A percentile compares a stretch with the other conserved stretches of the same genome.
phyloP scores from a whole-genome alignment of 441 rosid species.

The Melastoma candidum region DNA sequence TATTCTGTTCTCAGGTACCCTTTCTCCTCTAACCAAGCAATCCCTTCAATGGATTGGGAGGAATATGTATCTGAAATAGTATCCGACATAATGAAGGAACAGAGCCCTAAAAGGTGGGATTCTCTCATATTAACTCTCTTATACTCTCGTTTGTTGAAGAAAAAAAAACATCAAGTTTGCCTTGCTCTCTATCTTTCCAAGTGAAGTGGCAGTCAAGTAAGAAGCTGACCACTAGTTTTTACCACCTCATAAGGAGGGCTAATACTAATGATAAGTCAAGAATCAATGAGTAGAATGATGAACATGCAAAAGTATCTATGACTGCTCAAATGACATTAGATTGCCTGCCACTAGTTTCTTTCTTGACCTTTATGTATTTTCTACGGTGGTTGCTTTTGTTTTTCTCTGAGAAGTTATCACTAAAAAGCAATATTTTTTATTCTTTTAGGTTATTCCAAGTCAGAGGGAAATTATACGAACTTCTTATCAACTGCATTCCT shows the following conservation, averaged over 20 bases:
- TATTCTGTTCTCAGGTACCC: slow-evolving; percentile 54
- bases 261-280: too few relatives aligned
- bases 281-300: too few relatives aligned
- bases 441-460: slow-evolving; percentile 70
- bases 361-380: too few relatives aligned
- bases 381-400: background rate
- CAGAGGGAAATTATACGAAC: slow-evolving; percentile 79
- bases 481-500: slow-evolving; percentile 84
- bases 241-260: too few relatives aligned
- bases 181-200: too few relatives aligned
- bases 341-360: too few relatives aligned
- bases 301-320: too few relatives aligned
- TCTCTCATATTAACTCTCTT: background rate
- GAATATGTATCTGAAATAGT: slow-evolving; percentile 83
- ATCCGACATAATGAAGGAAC: slow-evolving; percentile 84
- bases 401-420: background rate
- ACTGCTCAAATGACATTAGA: too few relatives aligned
- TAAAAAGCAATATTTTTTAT: background rate
- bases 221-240: too few relatives aligned
- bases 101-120: slow-evolving; percentile 80
- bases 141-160: background rate
- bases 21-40: slow-evolving; percentile 55
- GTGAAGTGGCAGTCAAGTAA: too few relatives aligned
- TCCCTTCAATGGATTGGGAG: slow-evolving; percentile 94
- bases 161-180: too few relatives aligned